Evolutionary conservation across 2,329 filamentous ascomycete species (phyloP).

Genomic region (Aspergillus japonicus): DNA sequence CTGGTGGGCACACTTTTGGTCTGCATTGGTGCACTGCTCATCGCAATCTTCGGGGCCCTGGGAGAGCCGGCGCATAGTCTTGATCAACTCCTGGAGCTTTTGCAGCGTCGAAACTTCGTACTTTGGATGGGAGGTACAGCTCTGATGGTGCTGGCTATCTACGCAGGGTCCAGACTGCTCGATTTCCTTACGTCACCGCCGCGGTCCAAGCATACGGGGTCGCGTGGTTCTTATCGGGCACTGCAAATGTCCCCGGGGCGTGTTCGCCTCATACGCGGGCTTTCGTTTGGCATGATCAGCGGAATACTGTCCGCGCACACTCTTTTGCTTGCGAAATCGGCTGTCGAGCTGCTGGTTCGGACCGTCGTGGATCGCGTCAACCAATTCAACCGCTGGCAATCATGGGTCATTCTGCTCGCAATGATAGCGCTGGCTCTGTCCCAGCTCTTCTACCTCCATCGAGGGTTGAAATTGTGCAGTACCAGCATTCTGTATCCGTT

Average conservation of each 20-base stretch:
- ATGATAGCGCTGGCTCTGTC: constrained; percentile 79
- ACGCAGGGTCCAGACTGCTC: constrained; percentile 55
- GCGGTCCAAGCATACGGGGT: constrained; percentile 32
- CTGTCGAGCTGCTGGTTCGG: constrained; percentile 86
- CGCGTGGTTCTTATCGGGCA: constrained; percentile 48
- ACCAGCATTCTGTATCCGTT: constrained; percentile 95
- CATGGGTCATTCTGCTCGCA: constrained; percentile 83
- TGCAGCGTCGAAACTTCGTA: constrained; percentile 73
- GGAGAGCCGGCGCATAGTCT: constrained; percentile 88
- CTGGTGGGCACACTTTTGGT: constrained; percentile 85
- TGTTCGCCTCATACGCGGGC: constrained; percentile 73
- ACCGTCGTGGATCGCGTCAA: constrained; percentile 84
- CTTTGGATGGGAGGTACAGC: constrained; percentile 84
- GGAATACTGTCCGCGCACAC: constrained; percentile 93
- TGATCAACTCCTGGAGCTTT: constrained; percentile 72
- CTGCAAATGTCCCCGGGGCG: constrained; percentile 53
- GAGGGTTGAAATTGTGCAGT: constrained; percentile 89
- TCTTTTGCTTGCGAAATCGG: constrained; percentile 89
- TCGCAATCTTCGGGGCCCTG: constrained; percentile 91
- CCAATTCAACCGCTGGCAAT: constrained; percentile 93
- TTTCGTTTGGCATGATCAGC: constrained; percentile 85
- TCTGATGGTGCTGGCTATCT: constrained; percentile 67
- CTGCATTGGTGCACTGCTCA: constrained; percentile 81
- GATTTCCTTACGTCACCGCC: constrained; percentile 38
- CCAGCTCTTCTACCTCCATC: constrained; percentile 93